Evolutionary conservation across 2,329 filamentous ascomycete species (phyloP).

Genomic region (Botryotinia calthae): DNA sequence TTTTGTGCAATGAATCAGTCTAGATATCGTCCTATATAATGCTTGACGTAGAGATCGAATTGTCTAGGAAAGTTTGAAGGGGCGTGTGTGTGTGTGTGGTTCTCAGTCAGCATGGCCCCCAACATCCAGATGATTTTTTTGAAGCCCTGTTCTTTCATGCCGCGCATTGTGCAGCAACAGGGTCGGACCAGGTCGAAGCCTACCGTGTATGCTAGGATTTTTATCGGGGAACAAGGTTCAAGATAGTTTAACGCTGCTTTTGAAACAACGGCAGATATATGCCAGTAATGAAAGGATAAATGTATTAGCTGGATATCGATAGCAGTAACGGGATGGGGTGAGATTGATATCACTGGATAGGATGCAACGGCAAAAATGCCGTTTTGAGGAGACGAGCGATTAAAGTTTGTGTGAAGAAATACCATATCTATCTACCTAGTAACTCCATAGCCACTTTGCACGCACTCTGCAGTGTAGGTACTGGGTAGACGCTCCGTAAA

Average conservation of each 20-base stretch:
- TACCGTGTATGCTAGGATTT: slow-evolving; percentile 7
- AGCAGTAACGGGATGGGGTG: background rate
- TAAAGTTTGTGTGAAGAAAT: background rate
- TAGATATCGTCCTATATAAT: background rate
- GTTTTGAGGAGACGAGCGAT: background rate
- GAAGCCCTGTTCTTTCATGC: slow-evolving; percentile 7
- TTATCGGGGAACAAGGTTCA: slow-evolving; percentile 18
- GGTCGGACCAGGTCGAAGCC: background rate
- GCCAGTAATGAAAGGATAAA: background rate
- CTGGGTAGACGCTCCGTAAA: background rate
- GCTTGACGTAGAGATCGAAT: background rate
- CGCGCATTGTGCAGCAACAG: slow-evolving; percentile 18
- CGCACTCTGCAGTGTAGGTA: background rate
- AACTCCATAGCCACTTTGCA: background rate
- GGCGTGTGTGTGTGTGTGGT: background rate
- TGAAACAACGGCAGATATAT: slow-evolving; percentile 19
- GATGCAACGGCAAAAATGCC: background rate
- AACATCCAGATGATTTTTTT: slow-evolving; percentile 6
- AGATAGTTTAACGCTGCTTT: slow-evolving; percentile 12
- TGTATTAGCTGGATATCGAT: background rate
- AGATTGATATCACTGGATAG: background rate
- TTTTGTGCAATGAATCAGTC: background rate
- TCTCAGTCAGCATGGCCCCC: slow-evolving; percentile 8
- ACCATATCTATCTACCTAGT: background rate
- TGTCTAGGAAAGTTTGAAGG: background rate